Evolutionary conservation across 2,329 filamentous ascomycete genomes (phyloP).

Genomic region (Sporothrix pseudoabietina): DNA sequence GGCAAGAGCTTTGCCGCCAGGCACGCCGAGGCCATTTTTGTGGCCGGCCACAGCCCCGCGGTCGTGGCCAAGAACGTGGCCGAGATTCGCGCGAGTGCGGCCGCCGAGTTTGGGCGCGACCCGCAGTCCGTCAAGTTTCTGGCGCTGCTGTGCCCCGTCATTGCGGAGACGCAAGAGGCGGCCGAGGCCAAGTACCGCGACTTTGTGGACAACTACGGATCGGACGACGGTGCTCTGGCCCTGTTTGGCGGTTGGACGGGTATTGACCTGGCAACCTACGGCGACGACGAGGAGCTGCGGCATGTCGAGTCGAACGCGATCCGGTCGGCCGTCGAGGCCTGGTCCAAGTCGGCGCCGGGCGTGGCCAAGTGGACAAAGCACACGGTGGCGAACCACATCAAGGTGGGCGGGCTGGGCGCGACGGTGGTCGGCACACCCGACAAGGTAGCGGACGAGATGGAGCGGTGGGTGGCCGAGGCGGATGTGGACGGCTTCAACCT

Average conservation of each 20-base stretch:
- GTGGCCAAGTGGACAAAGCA: slow-evolving; percentile 69
- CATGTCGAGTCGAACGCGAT: slow-evolving; percentile 47
- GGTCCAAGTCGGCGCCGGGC: slow-evolving; percentile 28
- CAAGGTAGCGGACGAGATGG: slow-evolving; percentile 68
- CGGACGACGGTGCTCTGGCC: slow-evolving; percentile 34
- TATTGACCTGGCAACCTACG: slow-evolving; percentile 41
- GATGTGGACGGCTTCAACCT: slow-evolving; percentile 77
- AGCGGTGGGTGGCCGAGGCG: slow-evolving; percentile 67
- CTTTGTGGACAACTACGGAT: slow-evolving; percentile 40
- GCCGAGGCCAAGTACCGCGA: slow-evolving; percentile 36
- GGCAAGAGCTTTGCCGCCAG: slow-evolving; percentile 36
- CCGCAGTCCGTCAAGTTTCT: slow-evolving; percentile 35
- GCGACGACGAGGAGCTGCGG: slow-evolving; percentile 44
- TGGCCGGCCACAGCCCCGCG: slow-evolving; percentile 34
- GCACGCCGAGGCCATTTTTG: slow-evolving; percentile 37
- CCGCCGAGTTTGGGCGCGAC: slow-evolving; percentile 39
- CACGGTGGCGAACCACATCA: slow-evolving; percentile 60
- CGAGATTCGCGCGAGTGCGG: slow-evolving; percentile 29
- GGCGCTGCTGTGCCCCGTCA: slow-evolving; percentile 32
- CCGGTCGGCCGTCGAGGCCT: slow-evolving; percentile 38
- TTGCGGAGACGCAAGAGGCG: slow-evolving; percentile 34
- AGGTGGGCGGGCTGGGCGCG: slow-evolving; percentile 33
- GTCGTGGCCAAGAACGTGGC: slow-evolving; percentile 28
- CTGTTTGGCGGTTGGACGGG: slow-evolving; percentile 38
- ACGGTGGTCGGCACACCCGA: slow-evolving; percentile 62